Conservation (phyloP, 78 protist species). For the Tieghemostelium lacteum region DNA sequence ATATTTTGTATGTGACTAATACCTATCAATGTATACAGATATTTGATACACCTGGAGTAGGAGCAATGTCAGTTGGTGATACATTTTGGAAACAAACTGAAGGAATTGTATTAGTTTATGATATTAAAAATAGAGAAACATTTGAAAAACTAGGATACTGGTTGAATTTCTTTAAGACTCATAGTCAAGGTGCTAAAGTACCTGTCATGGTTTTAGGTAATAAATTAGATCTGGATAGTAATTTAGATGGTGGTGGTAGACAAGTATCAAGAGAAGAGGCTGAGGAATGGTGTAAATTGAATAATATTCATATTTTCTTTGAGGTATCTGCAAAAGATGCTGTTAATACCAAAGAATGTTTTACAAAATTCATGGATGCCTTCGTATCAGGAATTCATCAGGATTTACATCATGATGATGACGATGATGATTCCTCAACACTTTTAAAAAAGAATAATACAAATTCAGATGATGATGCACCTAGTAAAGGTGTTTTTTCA, state of each 20-base stretch:
- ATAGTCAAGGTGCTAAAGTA: slow-evolving; percentile 9
- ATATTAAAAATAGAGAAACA: not conserved
- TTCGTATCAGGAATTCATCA: slow-evolving; percentile 14
- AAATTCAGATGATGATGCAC: not conserved
- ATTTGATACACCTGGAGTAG: slow-evolving; percentile 65
- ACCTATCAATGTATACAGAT: no score
- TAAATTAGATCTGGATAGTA: not conserved
- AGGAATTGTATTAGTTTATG: slow-evolving; percentile 45
- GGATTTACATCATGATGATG: not conserved
- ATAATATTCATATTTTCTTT: slow-evolving; percentile 5
- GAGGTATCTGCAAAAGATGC: slow-evolving; percentile 48
- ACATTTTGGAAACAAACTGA: slow-evolving; percentile 52
- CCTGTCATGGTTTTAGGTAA: slow-evolving; percentile 34
- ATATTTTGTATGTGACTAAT: no score
- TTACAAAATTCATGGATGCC: not conserved
- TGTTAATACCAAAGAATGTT: slow-evolving; percentile 22
- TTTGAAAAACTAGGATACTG: slow-evolving; percentile 26
- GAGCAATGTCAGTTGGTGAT: slow-evolving; percentile 35
- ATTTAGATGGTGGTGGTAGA: not conserved
- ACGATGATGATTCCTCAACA: not conserved
- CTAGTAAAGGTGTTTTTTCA: not conserved
- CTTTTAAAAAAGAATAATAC: slow-evolving; percentile 1
- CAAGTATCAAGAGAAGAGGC: slow-evolving; percentile 16
- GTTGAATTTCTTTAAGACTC: slow-evolving; percentile 37
- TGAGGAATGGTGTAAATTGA: slow-evolving; percentile 44